phyloP scores from a whole-genome alignment of 768 basidiomycete genomes.

The Agaricus subrufescens region DNA sequence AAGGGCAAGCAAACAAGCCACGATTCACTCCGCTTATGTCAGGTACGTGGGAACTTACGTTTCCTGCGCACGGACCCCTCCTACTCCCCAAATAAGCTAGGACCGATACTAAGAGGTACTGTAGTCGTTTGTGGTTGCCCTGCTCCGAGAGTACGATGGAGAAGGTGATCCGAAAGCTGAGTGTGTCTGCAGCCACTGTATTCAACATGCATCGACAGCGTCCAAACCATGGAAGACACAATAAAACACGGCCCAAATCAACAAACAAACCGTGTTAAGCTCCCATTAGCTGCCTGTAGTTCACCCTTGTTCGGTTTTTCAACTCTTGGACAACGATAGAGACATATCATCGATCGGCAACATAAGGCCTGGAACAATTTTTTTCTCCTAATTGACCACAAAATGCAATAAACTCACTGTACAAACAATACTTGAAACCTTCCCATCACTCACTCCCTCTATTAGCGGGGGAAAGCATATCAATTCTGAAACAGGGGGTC shows the following conservation, averaged over 20 bases:
- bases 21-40: conserved; percentile 45
- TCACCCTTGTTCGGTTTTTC: not conserved
- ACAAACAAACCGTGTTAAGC: conserved; percentile 38
- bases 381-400: not conserved
- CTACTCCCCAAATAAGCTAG: conserved; percentile 2
- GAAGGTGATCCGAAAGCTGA: conserved; percentile 30
- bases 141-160: conserved; percentile 20
- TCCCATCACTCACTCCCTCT: too few species aligned
- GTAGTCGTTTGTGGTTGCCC: not conserved
- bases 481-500: too few species aligned
- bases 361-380: not conserved
- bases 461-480: too few species aligned
- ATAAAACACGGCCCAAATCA: conserved; percentile 64
- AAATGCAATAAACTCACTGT: not conserved
- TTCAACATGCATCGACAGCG: conserved; percentile 61
- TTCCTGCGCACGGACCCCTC: conserved; percentile 53
- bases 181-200: conserved; percentile 49
- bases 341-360: not conserved
- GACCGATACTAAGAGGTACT: conserved; percentile 10
- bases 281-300: not conserved
- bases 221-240: conserved; percentile 73
- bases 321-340: too few species aligned
- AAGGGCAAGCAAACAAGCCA: conserved; percentile 40
- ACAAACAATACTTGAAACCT: not conserved
- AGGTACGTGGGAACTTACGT: conserved; percentile 54